These are phyloP conservation scores for Beauveria scarabaeidicola DNA, from an alignment of 2,329 filamentous ascomycete species.

Conservation along the genomic window DNA sequence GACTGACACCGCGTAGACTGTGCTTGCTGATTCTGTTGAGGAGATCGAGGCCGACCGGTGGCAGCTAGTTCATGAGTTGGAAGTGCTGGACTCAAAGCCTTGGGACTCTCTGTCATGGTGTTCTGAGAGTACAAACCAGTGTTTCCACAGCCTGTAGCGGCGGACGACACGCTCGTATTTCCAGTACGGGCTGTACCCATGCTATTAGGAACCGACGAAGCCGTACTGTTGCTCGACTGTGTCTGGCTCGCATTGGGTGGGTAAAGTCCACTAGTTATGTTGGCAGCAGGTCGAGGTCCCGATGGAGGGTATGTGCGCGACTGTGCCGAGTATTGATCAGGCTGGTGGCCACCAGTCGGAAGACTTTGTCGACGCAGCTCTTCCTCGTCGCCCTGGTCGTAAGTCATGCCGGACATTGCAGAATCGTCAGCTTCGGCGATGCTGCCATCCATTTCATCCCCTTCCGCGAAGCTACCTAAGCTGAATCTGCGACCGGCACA, in stretches of 20 bases:
- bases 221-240: conserved; percentile 43
- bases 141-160: conserved; percentile 37
- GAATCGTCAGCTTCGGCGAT: conserved; percentile 45
- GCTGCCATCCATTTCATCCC: conserved; percentile 59
- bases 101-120: conserved; percentile 78
- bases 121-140: conserved; percentile 61
- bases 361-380: conserved; percentile 60
- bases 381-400: conserved; percentile 50
- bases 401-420: conserved; percentile 47
- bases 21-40: conserved; percentile 53
- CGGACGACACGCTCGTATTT: conserved; percentile 41
- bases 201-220: conserved; percentile 38
- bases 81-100: conserved; percentile 64
- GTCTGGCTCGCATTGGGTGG: conserved; percentile 41
- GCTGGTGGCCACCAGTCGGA: conserved; percentile 46
- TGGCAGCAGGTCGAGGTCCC: conserved; percentile 35
- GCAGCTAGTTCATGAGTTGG: conserved; percentile 43
- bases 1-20: conserved; percentile 51
- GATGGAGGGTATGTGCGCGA: conserved; percentile 74
- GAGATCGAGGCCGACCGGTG: conserved; percentile 51
- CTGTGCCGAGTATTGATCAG: conserved; percentile 49
- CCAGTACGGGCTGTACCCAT: conserved; percentile 35
- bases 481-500: conserved; percentile 88
- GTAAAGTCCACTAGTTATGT: conserved; percentile 46
- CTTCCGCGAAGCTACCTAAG: conserved; percentile 71